Evolutionary conservation across 2,329 filamentous ascomycete genomes (phyloP), one percentile per base, ranked within the genome.

Genomic region (Eutypella sp.): DNA sequence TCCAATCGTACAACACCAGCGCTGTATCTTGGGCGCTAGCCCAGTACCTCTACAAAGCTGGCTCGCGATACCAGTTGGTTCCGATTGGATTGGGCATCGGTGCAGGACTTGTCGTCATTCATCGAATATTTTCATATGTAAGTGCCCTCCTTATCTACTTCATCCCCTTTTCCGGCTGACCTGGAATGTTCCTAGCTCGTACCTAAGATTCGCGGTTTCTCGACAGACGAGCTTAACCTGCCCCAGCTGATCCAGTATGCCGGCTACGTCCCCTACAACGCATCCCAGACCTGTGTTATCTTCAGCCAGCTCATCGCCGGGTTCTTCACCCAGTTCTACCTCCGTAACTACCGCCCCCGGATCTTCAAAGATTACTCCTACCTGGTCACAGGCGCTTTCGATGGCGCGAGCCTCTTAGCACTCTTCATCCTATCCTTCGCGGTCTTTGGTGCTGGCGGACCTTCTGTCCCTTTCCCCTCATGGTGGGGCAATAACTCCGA

Each of bases 371-470:
- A 79, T 47, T 79, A 77, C 54, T 71, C 68, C 16, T 79, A 79
- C 57, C 57, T 79, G 7, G 58, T 79, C 2, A 71, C 73, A 0
- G 75, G 69, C n/a, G 75, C 74, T 0, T 73, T 74, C 15, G 76
- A 79, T 47, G 76, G 76, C 9, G 76, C 69, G 7, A 69, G 66
- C 47, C 63, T 77, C 4, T 60, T 64, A 1, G 71, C 68, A 0
- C 61, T 79, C 2, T 79, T 79, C 43, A 71, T 79, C 34, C 60
- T 79, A 11, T 78, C 75, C 0, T 79, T 79, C 59, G 74, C 76
- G 1, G 76, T 79, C 0, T 78, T 79, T 44, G 76, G 76, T 0
- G 74, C 73, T 3, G 72, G 73, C 24, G 72, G 72, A 0, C 47
- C 51, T 1, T 57, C 69, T 0, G 56, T 63, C 9, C 66, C 71